Conservation (phyloP, 2,329 filamentous ascomycete genomes). For the Huntiella moniliformis region DNA sequence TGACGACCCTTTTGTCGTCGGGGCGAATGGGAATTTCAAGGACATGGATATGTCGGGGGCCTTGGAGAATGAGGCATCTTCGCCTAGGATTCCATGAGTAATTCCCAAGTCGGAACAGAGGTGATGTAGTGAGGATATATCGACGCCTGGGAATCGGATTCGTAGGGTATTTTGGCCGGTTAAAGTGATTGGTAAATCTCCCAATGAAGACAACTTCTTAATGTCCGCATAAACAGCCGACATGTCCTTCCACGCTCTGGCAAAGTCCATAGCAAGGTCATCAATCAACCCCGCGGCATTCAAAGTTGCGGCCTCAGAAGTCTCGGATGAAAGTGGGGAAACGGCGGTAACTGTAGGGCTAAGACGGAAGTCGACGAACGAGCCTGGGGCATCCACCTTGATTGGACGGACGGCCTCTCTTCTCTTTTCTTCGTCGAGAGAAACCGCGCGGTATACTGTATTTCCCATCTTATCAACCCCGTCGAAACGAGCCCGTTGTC, state of each 20-base stretch:
- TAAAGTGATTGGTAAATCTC: slow-evolving; percentile 66
- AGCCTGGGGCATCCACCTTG: slow-evolving; percentile 51
- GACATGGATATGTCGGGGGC: slow-evolving; percentile 53
- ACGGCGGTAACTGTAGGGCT: slow-evolving; percentile 82
- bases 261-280: slow-evolving; percentile 72
- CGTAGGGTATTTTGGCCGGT: slow-evolving; percentile 49
- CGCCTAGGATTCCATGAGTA: slow-evolving; percentile 54
- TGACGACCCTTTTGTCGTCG: slow-evolving; percentile 17
- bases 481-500: slow-evolving; percentile 74
- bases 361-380: slow-evolving; percentile 74
- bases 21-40: slow-evolving; percentile 72
- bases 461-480: slow-evolving; percentile 56
- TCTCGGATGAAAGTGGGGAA: slow-evolving; percentile 42
- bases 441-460: slow-evolving; percentile 63
- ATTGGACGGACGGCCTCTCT: slow-evolving; percentile 6
- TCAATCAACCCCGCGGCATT: slow-evolving; percentile 73
- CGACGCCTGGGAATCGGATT: slow-evolving; percentile 80
- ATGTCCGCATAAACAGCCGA: slow-evolving; percentile 65
- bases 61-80: slow-evolving; percentile 56
- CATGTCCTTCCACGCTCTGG: slow-evolving; percentile 67
- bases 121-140: slow-evolving; percentile 60
- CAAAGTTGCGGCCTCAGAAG: slow-evolving; percentile 38
- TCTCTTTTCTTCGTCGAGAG: slow-evolving; percentile 42
- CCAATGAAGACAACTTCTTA: slow-evolving; percentile 54
- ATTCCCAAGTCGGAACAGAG: slow-evolving; percentile 81